Evolutionary conservation across 805 yeast genomes (phyloP).

Genomic region (Ogataea naganishii): DNA sequence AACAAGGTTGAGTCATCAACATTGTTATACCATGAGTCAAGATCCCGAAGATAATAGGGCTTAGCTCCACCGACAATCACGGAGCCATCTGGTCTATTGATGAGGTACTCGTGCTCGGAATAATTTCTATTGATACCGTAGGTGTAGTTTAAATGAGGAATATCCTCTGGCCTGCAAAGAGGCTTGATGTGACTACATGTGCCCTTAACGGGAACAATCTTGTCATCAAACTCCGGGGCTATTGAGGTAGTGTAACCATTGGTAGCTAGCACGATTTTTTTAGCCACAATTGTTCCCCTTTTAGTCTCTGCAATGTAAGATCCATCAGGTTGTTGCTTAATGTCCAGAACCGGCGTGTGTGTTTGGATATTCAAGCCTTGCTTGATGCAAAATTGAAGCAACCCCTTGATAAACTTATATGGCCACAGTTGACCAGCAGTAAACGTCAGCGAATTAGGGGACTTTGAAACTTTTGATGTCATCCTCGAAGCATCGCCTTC

Average conservation of each 20-base stretch:
- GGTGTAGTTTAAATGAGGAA: conserved; percentile 28
- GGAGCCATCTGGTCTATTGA: conserved; percentile 30
- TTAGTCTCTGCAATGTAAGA: too few species aligned
- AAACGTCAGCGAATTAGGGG: too few species aligned
- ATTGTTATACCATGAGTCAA: too few species aligned
- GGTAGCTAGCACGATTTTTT: conserved; percentile 28
- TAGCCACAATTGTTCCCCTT: conserved; percentile 19
- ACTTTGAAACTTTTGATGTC: conserved; percentile 20
- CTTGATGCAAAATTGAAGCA: too few species aligned
- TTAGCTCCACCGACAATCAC: conserved; percentile 27
- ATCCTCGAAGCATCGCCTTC: conserved; percentile 30
- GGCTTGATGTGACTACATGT: conserved; percentile 21
- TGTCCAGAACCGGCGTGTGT: conserved; percentile 22
- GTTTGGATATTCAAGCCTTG: conserved; percentile 28
- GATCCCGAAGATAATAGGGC: too few species aligned
- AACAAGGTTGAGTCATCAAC: conserved; percentile 21
- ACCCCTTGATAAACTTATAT: too few species aligned
- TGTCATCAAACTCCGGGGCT: conserved; percentile 17
- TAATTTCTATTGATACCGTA: conserved; percentile 20
- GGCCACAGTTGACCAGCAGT: too few species aligned
- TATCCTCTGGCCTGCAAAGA: conserved; percentile 8
- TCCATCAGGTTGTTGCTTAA: conserved; percentile 12
- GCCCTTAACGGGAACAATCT: conserved; percentile 28
- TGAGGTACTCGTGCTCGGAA: conserved; percentile 24
- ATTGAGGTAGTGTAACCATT: conserved; percentile 25